Base-by-base conservation (phyloP, 306 rosid genomes). In the Arachis stenosperma region DNA sequence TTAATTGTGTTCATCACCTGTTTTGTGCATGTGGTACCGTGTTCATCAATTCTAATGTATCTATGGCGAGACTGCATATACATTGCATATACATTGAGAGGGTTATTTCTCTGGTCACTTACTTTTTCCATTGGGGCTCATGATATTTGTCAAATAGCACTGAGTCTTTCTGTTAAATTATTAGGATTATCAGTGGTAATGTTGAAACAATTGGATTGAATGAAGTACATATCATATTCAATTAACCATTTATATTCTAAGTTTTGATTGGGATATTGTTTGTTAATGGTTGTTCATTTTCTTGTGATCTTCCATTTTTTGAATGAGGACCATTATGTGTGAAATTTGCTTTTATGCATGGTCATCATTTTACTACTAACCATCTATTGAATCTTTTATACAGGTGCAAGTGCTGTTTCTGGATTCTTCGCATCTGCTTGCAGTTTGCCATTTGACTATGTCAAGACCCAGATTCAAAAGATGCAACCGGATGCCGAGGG, bases 401-500 rank as follows among this genome's bases (percentile, higher is more conserved):
- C 75, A 94, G 97, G 89, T 79, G 99, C 99, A 52, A 94, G 99
- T 82, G 17, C 86, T 37, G 88, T 94, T 62, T 94, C 99, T 14
- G 99, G 99, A 58, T 89, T 94, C 61, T 91, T 91, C 0, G 99
- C 99, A 42, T 79, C 99, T 6, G 99, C 97, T 52, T 94, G 96
- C 88, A 94, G 95, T 88, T 85, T 94, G 78, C 98, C 98, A 48
- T 94, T 91, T 75, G 97, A 94, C 79, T 94, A 94, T 15, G 96
- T 94, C 44, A 94, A 94, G 83, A 94, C 99, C 59, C 99, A 94
- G 75, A 91, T 91, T 66, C 99, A 91, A 86, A 94, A 91, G 81
- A 94, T 94, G 99, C 97, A 94, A 76, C 97, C 99, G 14, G 89
- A 94, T 83, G 96, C 97, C 14, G 84, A 85, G 13, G 99, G 97